These are phyloP conservation scores for Trametes cingulata DNA, from an alignment of 768 basidiomycete genomes.

Conservation along the genomic window DNA sequence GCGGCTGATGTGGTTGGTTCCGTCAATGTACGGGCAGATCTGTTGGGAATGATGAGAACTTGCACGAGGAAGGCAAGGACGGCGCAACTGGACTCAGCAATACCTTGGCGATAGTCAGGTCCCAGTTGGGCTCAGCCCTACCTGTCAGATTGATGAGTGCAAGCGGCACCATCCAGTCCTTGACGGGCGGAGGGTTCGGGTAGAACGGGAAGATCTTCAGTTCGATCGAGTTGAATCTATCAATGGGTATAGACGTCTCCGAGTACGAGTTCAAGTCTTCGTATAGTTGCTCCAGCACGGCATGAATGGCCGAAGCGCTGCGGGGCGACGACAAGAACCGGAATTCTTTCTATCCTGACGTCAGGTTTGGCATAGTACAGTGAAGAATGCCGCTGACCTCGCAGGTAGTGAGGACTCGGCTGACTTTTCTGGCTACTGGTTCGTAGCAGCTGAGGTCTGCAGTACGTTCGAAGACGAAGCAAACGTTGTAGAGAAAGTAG, in stretches of 20 bases:
- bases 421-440: conserved; percentile 92
- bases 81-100: neutral
- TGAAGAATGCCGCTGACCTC: conserved; percentile 59
- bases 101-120: conserved; percentile 89
- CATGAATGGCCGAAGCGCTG: conserved; percentile 66
- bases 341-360: conserved; percentile 71
- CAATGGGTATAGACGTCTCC: conserved; percentile 90
- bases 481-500: conserved; percentile 91
- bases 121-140: conserved; percentile 91
- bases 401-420: conserved; percentile 82
- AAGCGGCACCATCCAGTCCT: conserved; percentile 95
- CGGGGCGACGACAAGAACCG: conserved; percentile 77
- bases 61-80: neutral
- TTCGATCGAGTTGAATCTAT: conserved; percentile 92
- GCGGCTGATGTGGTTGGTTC: conserved; percentile 85
- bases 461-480: conserved; percentile 91
- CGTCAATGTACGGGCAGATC: conserved; percentile 84
- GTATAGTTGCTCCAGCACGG: conserved; percentile 93
- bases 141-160: conserved; percentile 82
- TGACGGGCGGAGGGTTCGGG: conserved; percentile 86
- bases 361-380: neutral
- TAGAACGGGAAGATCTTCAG: conserved; percentile 96
- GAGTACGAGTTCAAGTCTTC: conserved; percentile 98
- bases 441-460: conserved; percentile 96
- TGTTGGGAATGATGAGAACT: conserved; percentile 27